A percentile compares a stretch with the other conserved stretches of the same genome.
Evolutionary conservation across 495 filamentous ascomycete species (phyloP).

Genomic region (Aspergillus sclerotiicarbonarius): DNA sequence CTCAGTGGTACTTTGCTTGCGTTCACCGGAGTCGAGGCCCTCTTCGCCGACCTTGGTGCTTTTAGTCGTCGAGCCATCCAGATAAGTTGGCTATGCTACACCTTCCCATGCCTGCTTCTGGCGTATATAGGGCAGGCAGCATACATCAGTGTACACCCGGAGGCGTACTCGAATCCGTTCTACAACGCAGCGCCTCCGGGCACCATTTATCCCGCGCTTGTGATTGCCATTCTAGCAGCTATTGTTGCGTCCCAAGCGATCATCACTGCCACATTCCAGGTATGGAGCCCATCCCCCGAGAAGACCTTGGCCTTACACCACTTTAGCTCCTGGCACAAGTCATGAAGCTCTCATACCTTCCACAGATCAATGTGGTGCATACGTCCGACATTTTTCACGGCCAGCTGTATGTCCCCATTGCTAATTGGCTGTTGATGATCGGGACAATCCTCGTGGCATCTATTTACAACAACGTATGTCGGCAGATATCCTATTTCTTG

Average conservation of each 20-base stretch:
- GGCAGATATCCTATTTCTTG: not conserved
- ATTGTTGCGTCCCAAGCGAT: conserved; percentile 77
- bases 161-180: conserved; percentile 68
- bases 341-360: conserved; percentile 73
- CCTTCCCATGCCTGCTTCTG: conserved; percentile 66
- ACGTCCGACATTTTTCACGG: conserved; percentile 65
- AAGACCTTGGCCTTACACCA: not conserved
- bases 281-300: conserved; percentile 9
- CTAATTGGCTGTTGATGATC: conserved; percentile 72
- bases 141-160: conserved; percentile 60
- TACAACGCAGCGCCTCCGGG: conserved; percentile 66
- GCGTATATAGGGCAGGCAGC: conserved; percentile 75
- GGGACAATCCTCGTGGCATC: conserved; percentile 72
- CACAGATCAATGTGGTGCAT: conserved; percentile 67
- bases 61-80: conserved; percentile 62
- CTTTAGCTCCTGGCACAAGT: conserved; percentile 63
- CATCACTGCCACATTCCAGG: conserved; percentile 68
- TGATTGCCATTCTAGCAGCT: conserved; percentile 66
- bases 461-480: conserved; percentile 63
- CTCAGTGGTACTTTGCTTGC: conserved; percentile 69
- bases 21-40: conserved; percentile 72
- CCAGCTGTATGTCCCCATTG: conserved; percentile 68
- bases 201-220: conserved; percentile 61
- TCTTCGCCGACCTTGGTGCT: conserved; percentile 73
- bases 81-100: conserved; percentile 61